phyloP scores from a whole-genome alignment of 2,329 filamentous ascomycete species.

The Rhynchosporium secalis region DNA sequence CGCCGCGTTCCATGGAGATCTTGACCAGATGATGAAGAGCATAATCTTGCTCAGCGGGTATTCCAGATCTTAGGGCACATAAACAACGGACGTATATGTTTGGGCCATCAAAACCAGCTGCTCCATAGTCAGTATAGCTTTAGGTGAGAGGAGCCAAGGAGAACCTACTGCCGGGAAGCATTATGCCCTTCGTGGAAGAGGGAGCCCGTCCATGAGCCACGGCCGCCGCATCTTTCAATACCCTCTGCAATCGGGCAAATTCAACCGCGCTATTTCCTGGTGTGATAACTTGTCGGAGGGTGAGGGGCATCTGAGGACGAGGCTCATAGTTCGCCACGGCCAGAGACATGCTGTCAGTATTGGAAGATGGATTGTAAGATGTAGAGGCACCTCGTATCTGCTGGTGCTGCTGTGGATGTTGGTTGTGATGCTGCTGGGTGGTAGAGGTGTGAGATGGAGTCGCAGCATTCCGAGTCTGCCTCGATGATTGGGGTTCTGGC shows the following conservation, averaged over 20 bases:
- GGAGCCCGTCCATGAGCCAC: slow-evolving; percentile 44
- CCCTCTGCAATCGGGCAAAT: slow-evolving; percentile 60
- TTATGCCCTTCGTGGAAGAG: slow-evolving; percentile 50
- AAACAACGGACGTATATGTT: slow-evolving; percentile 92
- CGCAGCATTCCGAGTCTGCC: slow-evolving; percentile 61
- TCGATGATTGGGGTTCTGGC: slow-evolving; percentile 68
- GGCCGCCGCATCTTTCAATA: slow-evolving; percentile 42
- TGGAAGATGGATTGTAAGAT: slow-evolving; percentile 54
- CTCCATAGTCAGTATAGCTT: slow-evolving; percentile 27
- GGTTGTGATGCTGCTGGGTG: slow-evolving; percentile 33
- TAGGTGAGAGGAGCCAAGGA: not conserved
- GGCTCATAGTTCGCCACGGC: slow-evolving; percentile 71
- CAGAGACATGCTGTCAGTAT: slow-evolving; percentile 56
- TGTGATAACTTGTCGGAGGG: slow-evolving; percentile 71
- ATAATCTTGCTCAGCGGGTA: slow-evolving; percentile 84
- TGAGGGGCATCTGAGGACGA: slow-evolving; percentile 59
- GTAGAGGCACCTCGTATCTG: slow-evolving; percentile 42
- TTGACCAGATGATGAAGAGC: slow-evolving; percentile 91
- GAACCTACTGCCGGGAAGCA: slow-evolving; percentile 62
- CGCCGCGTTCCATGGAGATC: slow-evolving; percentile 90
- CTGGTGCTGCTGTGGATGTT: slow-evolving; percentile 32
- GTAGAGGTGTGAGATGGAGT: slow-evolving; percentile 42
- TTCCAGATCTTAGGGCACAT: slow-evolving; percentile 76
- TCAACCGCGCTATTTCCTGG: slow-evolving; percentile 71
- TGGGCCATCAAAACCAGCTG: slow-evolving; percentile 66